Evolutionary conservation across 305 asterid species (phyloP).

Genomic region (Fraxinus velutina): DNA sequence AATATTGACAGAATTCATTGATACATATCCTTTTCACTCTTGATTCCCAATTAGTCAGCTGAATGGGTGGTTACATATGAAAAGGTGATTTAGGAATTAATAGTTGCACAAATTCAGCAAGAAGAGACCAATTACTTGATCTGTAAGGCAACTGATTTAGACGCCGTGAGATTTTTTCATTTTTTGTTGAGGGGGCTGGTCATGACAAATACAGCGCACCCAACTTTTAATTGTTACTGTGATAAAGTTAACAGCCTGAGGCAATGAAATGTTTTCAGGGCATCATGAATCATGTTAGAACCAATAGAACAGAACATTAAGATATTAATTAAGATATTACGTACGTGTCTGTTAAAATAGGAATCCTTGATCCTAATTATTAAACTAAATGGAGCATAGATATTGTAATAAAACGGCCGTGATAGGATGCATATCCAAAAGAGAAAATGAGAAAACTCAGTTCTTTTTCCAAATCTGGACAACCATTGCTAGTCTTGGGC

Average conservation of each 20-base stretch:
- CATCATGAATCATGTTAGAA: not conserved
- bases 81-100: slow-evolving; percentile 6
- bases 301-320: not conserved
- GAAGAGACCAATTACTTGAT: not conserved
- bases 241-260: not conserved
- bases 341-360: not conserved
- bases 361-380: not conserved
- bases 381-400: not conserved
- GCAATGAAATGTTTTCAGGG: not conserved
- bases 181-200: not conserved
- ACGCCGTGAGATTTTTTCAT: not conserved
- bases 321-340: not conserved
- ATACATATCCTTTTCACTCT: not conserved
- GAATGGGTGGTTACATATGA: not conserved
- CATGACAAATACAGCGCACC: not conserved
- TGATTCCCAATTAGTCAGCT: not conserved
- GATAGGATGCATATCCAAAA: not conserved
- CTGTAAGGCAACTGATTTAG: not conserved
- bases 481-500: not conserved
- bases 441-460: not conserved
- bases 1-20: not conserved
- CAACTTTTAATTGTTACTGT: not conserved
- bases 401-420: not conserved
- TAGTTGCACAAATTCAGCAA: not conserved
- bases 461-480: not conserved